phyloP scores from a whole-genome alignment of 106 monocot genomes.

The Allium fistulosum region DNA sequence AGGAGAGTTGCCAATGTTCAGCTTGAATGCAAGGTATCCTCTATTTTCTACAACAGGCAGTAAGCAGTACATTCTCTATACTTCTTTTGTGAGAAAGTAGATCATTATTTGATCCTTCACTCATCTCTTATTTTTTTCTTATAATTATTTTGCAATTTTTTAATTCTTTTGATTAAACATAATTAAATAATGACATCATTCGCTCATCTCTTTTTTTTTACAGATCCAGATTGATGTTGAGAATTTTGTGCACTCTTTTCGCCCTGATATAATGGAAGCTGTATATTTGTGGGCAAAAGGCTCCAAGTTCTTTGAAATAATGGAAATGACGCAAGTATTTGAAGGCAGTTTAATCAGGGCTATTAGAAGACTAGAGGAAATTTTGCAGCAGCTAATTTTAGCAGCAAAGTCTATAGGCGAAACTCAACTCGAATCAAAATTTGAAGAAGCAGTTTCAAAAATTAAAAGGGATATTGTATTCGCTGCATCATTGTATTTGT shows the following conservation, averaged over 20 bases:
- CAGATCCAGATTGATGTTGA: slow-evolving; percentile 93
- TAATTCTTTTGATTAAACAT: too few species aligned
- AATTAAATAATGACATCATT: too few species aligned
- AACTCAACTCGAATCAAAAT: slow-evolving; percentile 61
- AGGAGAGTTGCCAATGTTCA: slow-evolving; percentile 87
- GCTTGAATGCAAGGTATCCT: slow-evolving; percentile 90
- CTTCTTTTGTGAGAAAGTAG: too few species aligned
- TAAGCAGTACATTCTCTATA: too few species aligned
- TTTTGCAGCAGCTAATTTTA: slow-evolving; percentile 78
- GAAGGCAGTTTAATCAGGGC: slow-evolving; percentile 98
- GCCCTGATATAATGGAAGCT: slow-evolving; percentile 91
- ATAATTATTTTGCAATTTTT: too few species aligned
- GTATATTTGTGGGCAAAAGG: slow-evolving; percentile 94
- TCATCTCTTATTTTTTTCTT: too few species aligned
- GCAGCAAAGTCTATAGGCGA: slow-evolving; percentile 93
- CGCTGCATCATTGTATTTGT: slow-evolving; percentile 91
- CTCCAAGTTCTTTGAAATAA: slow-evolving; percentile 90
- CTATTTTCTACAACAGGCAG: background rate
- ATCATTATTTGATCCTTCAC: too few species aligned
- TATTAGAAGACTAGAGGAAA: slow-evolving; percentile 85
- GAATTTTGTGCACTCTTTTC: slow-evolving; percentile 71
- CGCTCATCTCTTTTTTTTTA: background rate
- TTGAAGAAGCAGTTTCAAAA: slow-evolving; percentile 72
- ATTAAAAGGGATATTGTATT: slow-evolving; percentile 99
- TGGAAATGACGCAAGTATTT: slow-evolving; percentile 91